Evolutionary conservation across 208 protist genomes (phyloP).

Genomic region (Acanthamoeba culbertsoni): DNA sequence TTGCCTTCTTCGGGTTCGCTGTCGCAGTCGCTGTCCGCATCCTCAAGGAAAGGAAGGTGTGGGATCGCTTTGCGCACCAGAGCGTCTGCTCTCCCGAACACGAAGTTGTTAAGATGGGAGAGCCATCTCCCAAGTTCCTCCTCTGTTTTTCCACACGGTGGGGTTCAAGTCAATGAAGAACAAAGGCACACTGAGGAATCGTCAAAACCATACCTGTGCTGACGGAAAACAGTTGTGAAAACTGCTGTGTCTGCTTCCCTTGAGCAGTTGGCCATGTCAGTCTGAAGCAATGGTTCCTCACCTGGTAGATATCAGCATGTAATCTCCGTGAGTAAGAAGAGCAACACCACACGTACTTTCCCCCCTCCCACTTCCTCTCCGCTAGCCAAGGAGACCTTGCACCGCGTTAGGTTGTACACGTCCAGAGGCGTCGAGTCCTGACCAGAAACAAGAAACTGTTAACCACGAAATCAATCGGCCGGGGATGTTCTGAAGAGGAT

Average conservation of each 20-base stretch:
- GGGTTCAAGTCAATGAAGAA: background rate
- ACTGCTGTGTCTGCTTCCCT: background rate
- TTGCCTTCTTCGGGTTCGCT: background rate
- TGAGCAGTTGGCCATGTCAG: background rate
- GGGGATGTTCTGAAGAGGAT: no score
- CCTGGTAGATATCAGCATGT: background rate
- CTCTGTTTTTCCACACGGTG: background rate
- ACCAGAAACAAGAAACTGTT: no score
- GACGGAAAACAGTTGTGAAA: background rate
- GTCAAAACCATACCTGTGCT: background rate
- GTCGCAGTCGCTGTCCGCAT: background rate
- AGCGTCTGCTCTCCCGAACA: background rate
- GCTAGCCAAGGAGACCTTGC: background rate
- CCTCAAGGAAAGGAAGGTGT: background rate
- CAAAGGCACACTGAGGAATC: no score
- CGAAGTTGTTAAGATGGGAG: constrained; percentile 25
- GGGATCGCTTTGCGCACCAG: background rate
- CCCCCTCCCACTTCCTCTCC: background rate
- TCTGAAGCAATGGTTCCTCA: background rate
- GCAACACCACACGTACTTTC: background rate
- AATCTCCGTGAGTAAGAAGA: background rate
- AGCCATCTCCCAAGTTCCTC: background rate
- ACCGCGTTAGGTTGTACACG: background rate
- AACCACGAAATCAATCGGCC: no score
- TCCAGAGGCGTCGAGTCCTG: background rate